Base-by-base conservation (phyloP, 306 rosid species). In the Inga leiocalycina region DNA sequence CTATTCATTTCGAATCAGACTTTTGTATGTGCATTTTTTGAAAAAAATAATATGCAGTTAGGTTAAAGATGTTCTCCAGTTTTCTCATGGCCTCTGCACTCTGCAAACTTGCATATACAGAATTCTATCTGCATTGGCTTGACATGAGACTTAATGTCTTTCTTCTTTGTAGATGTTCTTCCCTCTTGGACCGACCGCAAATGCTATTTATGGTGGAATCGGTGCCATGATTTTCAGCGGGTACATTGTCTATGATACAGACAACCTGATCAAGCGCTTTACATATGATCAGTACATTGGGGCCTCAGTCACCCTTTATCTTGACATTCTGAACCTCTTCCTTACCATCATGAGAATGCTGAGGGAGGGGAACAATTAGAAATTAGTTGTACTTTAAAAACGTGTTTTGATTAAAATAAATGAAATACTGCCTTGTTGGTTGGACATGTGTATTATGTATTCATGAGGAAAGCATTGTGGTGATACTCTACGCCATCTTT, bases 271-370 rank as follows among this genome's bases (percentile, higher is more conserved):
- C 86, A 93, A 95, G 88, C 95, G 98, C 61, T 92, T 91, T 76
- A 91, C 97, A 0, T 93, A 95, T 46, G 99, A 95, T 16, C 93
- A 92, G 80, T 93, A 95, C 88, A 95, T 95, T 71, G 96, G 97
- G 85, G 99, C 99, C 76, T 91, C 99, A 3, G 88, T 95, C 75
- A 91, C 96, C 41, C 99, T 93, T 61, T 93, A 95, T 79, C 92
- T 95, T 22, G 98, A 95, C 84, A 88, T 95, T 35, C 90, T 95
- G 74, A 95, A 95, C 90, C 89, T 95, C 75, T 95, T 95, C 87
- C 96, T 95, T 35, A 48, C 95, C 79, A 95, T 95, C 84, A 81
- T 95, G 91, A 90, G 98, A 89, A 77, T 95, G 90, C 88, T 95
- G 90, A 90, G 94, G 88, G 74, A 81, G 81, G 91, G 89, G 27